Percentiles rank a stretch among this genome's conserved stretches.
phyloP scores from a whole-genome alignment of 768 basidiomycete genomes.

The Suillus variegatus region DNA sequence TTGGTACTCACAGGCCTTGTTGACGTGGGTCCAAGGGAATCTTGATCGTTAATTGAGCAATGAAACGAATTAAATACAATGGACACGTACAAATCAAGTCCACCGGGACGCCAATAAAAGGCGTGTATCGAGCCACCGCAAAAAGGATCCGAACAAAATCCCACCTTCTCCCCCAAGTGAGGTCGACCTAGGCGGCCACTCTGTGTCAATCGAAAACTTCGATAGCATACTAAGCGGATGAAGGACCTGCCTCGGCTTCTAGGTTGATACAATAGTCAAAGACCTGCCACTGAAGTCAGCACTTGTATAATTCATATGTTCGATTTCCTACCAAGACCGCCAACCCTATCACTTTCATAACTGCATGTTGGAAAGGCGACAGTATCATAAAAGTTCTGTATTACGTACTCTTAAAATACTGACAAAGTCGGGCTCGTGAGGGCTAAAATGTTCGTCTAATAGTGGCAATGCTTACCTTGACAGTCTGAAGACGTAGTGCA shows the following conservation, averaged over 20 bases:
- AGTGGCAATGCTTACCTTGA: not conserved
- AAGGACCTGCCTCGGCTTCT: not conserved
- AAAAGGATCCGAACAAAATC: not conserved
- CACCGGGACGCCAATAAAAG: not conserved
- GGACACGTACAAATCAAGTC: slow-evolving; percentile 2
- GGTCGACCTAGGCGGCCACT: not conserved
- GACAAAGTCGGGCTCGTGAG: not conserved
- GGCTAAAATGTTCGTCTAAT: not conserved
- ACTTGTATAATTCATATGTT: not conserved
- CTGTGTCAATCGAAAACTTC: not conserved
- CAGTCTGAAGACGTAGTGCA: not conserved
- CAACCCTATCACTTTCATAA: not conserved
- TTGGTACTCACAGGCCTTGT: not conserved
- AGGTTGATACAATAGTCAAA: not conserved
- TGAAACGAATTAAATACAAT: not conserved
- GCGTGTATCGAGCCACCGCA: not conserved
- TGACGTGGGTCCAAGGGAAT: not conserved
- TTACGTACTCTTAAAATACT: slow-evolving; percentile 1
- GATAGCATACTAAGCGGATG: not conserved
- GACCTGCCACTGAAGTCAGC: not conserved
- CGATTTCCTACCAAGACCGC: not conserved
- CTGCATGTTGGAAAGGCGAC: not conserved
- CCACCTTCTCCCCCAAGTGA: slow-evolving; percentile 2
- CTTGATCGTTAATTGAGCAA: not conserved
- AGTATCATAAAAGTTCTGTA: not conserved